Conservation (phyloP, 768 basidiomycete genomes). For the Mycena capillaripes region DNA sequence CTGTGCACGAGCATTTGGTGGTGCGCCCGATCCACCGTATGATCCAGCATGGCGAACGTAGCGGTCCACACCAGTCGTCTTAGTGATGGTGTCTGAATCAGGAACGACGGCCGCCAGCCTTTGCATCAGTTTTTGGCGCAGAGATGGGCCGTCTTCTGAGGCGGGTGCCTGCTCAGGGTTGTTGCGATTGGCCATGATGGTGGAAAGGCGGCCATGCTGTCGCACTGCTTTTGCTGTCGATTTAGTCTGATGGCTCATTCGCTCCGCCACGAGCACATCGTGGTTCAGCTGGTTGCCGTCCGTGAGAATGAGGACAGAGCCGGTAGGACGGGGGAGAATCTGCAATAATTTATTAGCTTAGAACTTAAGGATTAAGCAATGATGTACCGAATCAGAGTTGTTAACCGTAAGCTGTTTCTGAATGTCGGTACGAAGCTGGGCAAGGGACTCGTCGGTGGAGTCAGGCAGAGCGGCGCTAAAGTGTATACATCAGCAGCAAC, state of each 20-base stretch:
- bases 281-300: neutral
- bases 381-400: neutral
- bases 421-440: neutral
- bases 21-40: too few species aligned
- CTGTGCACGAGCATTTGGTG: too few species aligned
- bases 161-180: too few species aligned
- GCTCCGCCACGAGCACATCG: conserved; percentile 13
- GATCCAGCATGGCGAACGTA: too few species aligned
- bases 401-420: neutral
- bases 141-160: conserved; percentile 8
- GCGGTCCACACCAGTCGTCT: neutral
- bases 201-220: conserved; percentile 17
- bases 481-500: neutral
- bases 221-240: conserved; percentile 32
- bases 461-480: conserved; percentile 26
- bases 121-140: conserved; percentile 23
- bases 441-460: conserved; percentile 8
- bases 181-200: neutral
- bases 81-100: neutral
- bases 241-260: conserved; percentile 27
- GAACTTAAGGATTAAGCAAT: neutral
- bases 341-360: too few species aligned
- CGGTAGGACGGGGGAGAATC: neutral
- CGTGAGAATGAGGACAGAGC: neutral
- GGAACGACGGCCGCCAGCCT: conserved; percentile 13